phyloP scores from a whole-genome alignment of 2,329 filamentous ascomycete genomes.

The Penicillium sp. region DNA sequence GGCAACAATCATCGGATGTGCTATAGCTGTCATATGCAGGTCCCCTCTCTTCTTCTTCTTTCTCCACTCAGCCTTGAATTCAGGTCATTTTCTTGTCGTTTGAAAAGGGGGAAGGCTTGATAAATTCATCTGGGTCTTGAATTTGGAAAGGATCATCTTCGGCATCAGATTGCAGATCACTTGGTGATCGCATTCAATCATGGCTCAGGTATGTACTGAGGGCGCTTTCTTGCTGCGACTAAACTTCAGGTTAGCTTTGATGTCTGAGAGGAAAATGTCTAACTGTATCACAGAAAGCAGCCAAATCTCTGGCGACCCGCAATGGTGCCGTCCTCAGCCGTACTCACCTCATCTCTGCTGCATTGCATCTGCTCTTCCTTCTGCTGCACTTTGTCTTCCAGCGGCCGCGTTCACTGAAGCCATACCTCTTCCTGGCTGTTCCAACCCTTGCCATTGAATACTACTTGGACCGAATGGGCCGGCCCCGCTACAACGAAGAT shows the following conservation, averaged over 20 bases:
- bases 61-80: background rate
- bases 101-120: background rate
- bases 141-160: background rate
- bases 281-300: conserved; percentile 43
- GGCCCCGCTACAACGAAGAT: conserved; percentile 68
- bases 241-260: background rate
- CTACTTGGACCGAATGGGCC: conserved; percentile 78
- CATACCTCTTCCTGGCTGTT: conserved; percentile 69
- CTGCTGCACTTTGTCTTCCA: conserved; percentile 64
- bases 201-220: conserved; percentile 28
- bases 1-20: conserved; percentile 20
- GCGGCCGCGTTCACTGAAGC: conserved; percentile 58
- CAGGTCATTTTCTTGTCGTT: background rate
- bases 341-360: conserved; percentile 72
- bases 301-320: conserved; percentile 66
- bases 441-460: conserved; percentile 79
- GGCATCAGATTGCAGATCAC: background rate
- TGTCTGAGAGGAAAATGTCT: background rate
- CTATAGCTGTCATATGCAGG: conserved; percentile 12
- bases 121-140: background rate
- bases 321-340: conserved; percentile 75
- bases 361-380: conserved; percentile 72
- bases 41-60: background rate
- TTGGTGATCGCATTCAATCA: conserved; percentile 10
- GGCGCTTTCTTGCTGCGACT: background rate